Base-by-base conservation (phyloP, 768 basidiomycete genomes). In the Podaxis sp. region DNA sequence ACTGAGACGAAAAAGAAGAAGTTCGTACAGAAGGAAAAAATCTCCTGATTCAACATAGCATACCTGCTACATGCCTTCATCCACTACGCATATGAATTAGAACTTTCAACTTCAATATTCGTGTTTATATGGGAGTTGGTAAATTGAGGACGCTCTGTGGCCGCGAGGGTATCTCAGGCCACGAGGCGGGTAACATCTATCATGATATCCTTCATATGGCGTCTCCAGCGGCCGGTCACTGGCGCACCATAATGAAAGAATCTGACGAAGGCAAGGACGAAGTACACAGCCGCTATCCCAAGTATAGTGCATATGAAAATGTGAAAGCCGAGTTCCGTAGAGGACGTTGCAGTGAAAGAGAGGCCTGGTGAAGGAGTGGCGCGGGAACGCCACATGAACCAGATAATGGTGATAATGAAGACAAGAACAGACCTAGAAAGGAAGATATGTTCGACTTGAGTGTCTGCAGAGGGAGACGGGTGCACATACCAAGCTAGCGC, bases 401-500 rank as follows among this genome's bases (percentile, higher is more conserved):
- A 53, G 11, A 50, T 25, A 19, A 50, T 50, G 22, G 47, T 19
- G 22, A 19, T 13, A 7, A 53, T 13, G 27, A 36, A 53, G 13
- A 36, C 24, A 11, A 53, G 13, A 36, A 53, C 33, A 17, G 33
- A 36, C 27, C 27, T 53, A 36, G 33, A 29, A 53, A 24, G 19
- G 5, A 4, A 50, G n/a, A 22, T 43, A 15, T 15, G 15, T 43
- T 43, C 15, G 6, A 29, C 27, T 29, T 7, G 27, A 50, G 15
- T 9, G 1, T 12, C 47, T 2, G 11, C 2, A 12, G 6, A n/a
- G 29, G 52, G 24, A 13, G 4, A 13, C 19, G 27, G 7, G 15
- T n/a, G 17, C 24, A 57, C 67, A 29, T 59, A 84, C 85, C 86
- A 88, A 2, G 82, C 77, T 36, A 88, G 78, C 83, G 85, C 88